A percentile compares a stretch with the other conserved stretches of the same genome.
Evolutionary conservation across 495 filamentous ascomycete species (phyloP).

Genomic region (Penicillium daleae): DNA sequence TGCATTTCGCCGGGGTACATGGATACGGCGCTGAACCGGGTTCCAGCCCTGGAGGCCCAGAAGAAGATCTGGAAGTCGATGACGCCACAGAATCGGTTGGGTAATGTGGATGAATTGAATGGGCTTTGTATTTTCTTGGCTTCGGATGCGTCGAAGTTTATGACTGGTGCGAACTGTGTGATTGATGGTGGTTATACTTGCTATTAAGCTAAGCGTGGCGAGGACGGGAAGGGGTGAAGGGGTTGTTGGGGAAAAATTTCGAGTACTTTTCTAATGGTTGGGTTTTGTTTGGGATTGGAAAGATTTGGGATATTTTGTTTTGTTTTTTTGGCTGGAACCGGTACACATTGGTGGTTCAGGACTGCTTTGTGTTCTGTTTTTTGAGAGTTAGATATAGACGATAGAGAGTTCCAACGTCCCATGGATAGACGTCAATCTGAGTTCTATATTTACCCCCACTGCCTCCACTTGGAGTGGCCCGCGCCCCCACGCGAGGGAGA

Average conservation of each 20-base stretch:
- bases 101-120: constrained; percentile 68
- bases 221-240: neutral
- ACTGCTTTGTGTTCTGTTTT: neutral
- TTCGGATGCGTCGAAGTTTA: constrained; percentile 78
- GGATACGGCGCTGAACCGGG: constrained; percentile 65
- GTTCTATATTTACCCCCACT: constrained; percentile 1
- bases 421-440: constrained; percentile 4
- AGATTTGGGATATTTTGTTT: no score
- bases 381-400: constrained; percentile 4
- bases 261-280: neutral
- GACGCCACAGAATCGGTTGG: constrained; percentile 66
- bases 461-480: neutral
- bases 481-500: neutral
- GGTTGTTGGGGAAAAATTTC: neutral
- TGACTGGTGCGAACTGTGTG: constrained; percentile 70
- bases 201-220: neutral
- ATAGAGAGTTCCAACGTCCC: constrained; percentile 6
- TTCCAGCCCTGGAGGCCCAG: constrained; percentile 14
- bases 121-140: constrained; percentile 80
- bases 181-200: constrained; percentile 61
- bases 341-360: neutral
- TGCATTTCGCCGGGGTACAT: constrained; percentile 83
- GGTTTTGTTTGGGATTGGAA: neutral
- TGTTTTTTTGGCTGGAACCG: neutral
- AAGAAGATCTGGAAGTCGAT: constrained; percentile 22